A percentile compares a stretch with the other conserved stretches of the same genome.
phyloP scores from a whole-genome alignment of 192 early-diverging fungal species.

The Coemansia sp. region DNA sequence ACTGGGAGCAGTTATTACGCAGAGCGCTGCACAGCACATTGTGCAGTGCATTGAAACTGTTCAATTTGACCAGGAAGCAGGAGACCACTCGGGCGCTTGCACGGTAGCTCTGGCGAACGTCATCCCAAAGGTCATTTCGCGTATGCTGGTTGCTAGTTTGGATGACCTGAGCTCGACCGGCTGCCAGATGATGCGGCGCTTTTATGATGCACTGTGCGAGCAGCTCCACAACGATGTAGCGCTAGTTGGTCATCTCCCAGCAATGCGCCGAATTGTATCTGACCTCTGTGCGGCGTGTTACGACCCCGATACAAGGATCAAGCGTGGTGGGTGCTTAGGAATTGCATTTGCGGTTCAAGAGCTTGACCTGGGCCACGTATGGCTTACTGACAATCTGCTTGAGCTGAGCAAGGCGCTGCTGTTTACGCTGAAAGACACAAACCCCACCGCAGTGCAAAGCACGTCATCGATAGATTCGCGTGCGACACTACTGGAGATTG shows the following conservation, averaged over 20 bases:
- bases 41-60: slow-evolving; percentile 28
- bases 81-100: neutral
- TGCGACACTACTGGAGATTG: slow-evolving; percentile 39
- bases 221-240: slow-evolving; percentile 11
- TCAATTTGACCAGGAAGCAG: neutral
- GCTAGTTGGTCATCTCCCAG: slow-evolving; percentile 44
- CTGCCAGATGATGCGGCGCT: slow-evolving; percentile 29
- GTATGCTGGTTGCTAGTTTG: slow-evolving; percentile 31
- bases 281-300: slow-evolving; percentile 92
- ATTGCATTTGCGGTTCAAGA: slow-evolving; percentile 80
- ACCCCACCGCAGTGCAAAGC: slow-evolving; percentile 23
- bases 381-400: slow-evolving; percentile 92
- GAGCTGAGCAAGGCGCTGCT: slow-evolving; percentile 92
- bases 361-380: slow-evolving; percentile 80
- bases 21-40: slow-evolving; percentile 40
- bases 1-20: slow-evolving; percentile 22
- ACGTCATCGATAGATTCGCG: slow-evolving; percentile 20
- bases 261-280: slow-evolving; percentile 63
- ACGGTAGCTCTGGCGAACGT: slow-evolving; percentile 18
- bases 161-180: slow-evolving; percentile 20
- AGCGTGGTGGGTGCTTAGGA: slow-evolving; percentile 87
- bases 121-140: slow-evolving; percentile 42
- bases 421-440: slow-evolving; percentile 90
- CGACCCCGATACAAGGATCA: slow-evolving; percentile 79
- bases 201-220: slow-evolving; percentile 23